Base-by-base conservation (phyloP, 116 monocot genomes). In the Cymodocea nodosa region DNA sequence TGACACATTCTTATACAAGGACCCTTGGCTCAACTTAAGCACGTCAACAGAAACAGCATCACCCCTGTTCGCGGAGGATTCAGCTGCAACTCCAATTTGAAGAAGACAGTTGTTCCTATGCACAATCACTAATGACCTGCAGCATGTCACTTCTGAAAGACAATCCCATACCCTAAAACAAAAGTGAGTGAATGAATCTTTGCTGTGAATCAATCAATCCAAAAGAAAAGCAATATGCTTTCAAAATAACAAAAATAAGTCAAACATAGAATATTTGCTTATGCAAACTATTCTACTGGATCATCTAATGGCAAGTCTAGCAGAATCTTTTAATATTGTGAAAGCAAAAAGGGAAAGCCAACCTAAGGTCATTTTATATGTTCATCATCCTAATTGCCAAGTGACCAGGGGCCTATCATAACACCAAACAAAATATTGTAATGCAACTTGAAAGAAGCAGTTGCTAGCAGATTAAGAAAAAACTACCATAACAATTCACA, bases 71-170 rank as follows among this genome's bases (percentile, higher is more conserved):
- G 15, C 18, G 23, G 62, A 67, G 65, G 87, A 79, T 74, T 81
- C 72, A 65, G 90, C 87, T 65, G 81, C 83, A 83, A 80, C 64
- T 20, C 90, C 95, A 67, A 90, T 81, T 75, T 95, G 95, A 74
- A 95, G 85, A 77, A 82, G 81, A 62, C 83, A 95, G 58, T 56
- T 36, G 23, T 63, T 75, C 70, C 70, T 68, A 73, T 80, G 58
- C 4, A 85, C 77, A 56, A 95, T 74, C 58, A 95, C 78, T 37
- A 95, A 80, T 50, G 95, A 90, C 72, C 78, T 83, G 76, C 95
- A 90, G 62, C 90, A 87, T 37, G 95, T 90, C n/a, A 72, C 79
- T 36, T 72, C 50, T 66, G 80, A 85, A 70, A 95, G 71, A 71
- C 87, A 81, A 56, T 85, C 79, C 95, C 95, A 95, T 58, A 72